Conservation (phyloP, 2,329 filamentous ascomycete species). For the Penicillium sp. region DNA sequence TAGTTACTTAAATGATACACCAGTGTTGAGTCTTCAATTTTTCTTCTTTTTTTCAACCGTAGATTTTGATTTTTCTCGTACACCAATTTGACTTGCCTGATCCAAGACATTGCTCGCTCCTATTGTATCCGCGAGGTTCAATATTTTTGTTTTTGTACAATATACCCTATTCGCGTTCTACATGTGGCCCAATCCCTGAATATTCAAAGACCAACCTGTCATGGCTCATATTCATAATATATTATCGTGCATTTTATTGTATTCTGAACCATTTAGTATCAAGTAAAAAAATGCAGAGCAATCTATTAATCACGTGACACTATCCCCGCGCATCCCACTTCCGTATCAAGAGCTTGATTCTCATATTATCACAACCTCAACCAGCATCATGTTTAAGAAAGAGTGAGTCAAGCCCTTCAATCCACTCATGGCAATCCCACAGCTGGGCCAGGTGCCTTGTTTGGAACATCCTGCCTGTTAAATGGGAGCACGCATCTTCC, state of each 20-base stretch:
- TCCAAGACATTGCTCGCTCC: not conserved
- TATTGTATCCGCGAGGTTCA: not conserved
- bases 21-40: not conserved
- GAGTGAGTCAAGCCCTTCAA: constrained; percentile 59
- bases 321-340: constrained; percentile 30
- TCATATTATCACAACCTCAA: constrained; percentile 10
- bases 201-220: rapidly evolving
- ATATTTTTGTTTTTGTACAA: not conserved
- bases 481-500: not conserved
- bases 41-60: not conserved
- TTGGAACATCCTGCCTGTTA: not conserved
- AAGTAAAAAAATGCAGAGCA: constrained; percentile 9
- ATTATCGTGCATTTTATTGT: not conserved
- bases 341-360: constrained; percentile 11
- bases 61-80: not conserved
- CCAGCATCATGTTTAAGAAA: constrained; percentile 78
- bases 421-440: rapidly evolving
- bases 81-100: not conserved
- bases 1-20: constrained; percentile 16
- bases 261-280: not conserved
- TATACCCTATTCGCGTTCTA: not conserved
- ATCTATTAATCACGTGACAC: constrained; percentile 2
- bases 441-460: not conserved
- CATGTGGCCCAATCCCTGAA: not conserved
- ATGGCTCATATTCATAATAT: not conserved